phyloP scores from a whole-genome alignment of 257 asterid genomes.

The Forsythia viridissima region DNA sequence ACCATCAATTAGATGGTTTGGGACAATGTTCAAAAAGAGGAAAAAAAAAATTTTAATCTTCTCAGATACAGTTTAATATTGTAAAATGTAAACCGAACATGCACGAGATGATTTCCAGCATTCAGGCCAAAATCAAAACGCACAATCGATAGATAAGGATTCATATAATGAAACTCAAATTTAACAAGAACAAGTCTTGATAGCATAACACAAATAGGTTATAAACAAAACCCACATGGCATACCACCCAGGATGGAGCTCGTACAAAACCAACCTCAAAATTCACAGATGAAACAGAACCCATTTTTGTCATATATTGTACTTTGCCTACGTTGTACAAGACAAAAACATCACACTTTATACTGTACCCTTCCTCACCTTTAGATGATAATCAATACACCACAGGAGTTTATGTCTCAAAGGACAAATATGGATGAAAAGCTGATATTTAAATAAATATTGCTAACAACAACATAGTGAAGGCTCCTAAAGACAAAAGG shows the following conservation, averaged over 20 bases:
- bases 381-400: background rate
- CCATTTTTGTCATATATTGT: background rate
- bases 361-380: background rate
- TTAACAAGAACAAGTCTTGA: background rate
- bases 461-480: background rate
- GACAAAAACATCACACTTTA: background rate
- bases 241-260: background rate
- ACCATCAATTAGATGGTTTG: background rate
- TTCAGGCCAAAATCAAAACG: background rate
- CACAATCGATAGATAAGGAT: background rate
- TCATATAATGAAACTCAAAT: background rate
- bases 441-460: background rate
- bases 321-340: background rate
- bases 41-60: too few relatives aligned
- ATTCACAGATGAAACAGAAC: background rate
- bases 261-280: background rate
- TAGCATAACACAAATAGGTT: too few relatives aligned
- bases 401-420: background rate
- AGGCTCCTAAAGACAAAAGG: background rate
- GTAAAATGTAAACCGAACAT: background rate
- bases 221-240: background rate
- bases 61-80: background rate
- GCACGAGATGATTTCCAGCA: background rate
- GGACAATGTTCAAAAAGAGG: too few relatives aligned
- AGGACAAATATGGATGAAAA: background rate